A percentile compares a stretch with the other conserved stretches of the same genome.
Evolutionary conservation across 805 yeast species (phyloP).

Genomic region (Lipomyces kockii): DNA sequence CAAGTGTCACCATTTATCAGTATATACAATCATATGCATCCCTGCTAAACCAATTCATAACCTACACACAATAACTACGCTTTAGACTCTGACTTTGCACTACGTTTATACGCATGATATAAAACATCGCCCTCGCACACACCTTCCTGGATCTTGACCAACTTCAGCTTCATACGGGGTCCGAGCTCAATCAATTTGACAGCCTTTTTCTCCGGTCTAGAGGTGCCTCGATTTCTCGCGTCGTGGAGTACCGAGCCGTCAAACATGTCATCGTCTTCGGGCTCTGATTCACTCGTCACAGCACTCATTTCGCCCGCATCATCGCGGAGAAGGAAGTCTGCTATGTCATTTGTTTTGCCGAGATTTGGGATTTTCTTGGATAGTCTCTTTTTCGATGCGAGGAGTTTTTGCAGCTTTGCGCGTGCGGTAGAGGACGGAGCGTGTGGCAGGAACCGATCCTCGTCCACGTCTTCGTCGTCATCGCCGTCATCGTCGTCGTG

Average conservation of each 20-base stretch:
- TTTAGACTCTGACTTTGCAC: background rate
- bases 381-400: conserved; percentile 21
- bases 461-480: conserved; percentile 22
- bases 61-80: background rate
- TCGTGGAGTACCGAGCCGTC: conserved; percentile 51
- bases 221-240: conserved; percentile 17
- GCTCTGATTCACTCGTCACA: conserved; percentile 89
- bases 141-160: conserved; percentile 90
- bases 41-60: background rate
- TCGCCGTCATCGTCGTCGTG: conserved; percentile 17
- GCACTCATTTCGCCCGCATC: conserved; percentile 49
- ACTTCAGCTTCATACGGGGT: conserved; percentile 76
- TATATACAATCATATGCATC: background rate
- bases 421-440: conserved; percentile 21
- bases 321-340: conserved; percentile 66
- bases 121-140: conserved; percentile 86
- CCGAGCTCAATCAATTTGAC: conserved; percentile 92
- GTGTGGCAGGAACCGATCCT: conserved; percentile 19
- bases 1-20: background rate
- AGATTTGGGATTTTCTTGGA: conserved; percentile 70
- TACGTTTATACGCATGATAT: conserved; percentile 60
- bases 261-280: conserved; percentile 87
- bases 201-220: conserved; percentile 67
- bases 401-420: conserved; percentile 30
- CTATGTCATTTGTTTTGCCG: conserved; percentile 68